Conservation (phyloP, 164 flowering plant species). For the Cinnamomum micranthum region DNA sequence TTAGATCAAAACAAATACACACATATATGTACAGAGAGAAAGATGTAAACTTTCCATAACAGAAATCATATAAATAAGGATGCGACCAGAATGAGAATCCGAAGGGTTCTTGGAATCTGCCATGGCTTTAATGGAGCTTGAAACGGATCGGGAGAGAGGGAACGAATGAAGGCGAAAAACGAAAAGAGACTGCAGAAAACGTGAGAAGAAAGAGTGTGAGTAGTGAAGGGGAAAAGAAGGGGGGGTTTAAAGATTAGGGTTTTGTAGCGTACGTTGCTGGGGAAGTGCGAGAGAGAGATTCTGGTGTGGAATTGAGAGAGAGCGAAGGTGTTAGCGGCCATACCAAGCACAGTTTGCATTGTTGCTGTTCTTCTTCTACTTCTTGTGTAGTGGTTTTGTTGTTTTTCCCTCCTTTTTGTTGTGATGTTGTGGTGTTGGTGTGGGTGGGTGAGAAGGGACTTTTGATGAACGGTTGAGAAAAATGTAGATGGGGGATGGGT, state of each 20-base stretch:
- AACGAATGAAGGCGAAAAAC: background rate
- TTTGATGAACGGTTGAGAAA: no score
- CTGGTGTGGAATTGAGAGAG: background rate
- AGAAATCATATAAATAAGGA: background rate
- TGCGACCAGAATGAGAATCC: background rate
- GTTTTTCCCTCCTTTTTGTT: no score
- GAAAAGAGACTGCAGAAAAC: background rate
- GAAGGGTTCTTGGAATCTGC: background rate
- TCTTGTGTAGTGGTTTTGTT: no score
- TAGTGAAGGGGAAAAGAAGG: background rate
- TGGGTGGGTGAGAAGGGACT: no score
- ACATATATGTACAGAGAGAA: no score
- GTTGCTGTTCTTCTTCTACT: no score
- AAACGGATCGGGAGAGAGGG: background rate
- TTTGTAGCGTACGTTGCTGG: no score
- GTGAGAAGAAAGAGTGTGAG: background rate
- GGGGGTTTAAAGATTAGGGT: background rate
- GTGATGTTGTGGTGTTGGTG: no score
- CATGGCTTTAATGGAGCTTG: background rate
- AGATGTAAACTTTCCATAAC: background rate
- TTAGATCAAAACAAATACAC: background rate
- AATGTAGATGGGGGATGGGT: no score
- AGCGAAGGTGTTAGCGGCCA: background rate
- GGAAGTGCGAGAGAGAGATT: no score
- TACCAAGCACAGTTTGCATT: background rate